A percentile compares a stretch with the other conserved stretches of the same genome.
phyloP scores from a whole-genome alignment of 345 rosid genomes.

The Brassica cretica region DNA sequence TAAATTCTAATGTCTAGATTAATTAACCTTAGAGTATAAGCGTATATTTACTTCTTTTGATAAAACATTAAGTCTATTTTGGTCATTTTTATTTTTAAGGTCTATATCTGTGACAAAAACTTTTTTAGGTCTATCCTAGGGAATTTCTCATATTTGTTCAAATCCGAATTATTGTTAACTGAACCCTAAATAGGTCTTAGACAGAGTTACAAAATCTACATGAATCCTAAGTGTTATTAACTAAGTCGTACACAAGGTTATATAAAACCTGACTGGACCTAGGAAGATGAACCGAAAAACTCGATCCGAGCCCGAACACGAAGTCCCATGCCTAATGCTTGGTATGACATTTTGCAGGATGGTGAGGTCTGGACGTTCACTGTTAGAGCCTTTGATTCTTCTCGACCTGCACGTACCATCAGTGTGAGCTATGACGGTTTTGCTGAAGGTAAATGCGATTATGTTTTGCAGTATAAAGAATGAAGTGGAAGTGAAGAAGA shows the following conservation, averaged over 20 bases:
- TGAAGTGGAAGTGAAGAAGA: not conserved
- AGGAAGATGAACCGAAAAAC: not conserved
- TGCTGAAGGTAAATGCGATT: conserved; percentile 67
- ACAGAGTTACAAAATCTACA: not conserved
- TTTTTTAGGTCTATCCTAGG: too few relatives aligned
- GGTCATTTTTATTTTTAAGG: too few relatives aligned
- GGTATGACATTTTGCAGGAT: conserved; percentile 51
- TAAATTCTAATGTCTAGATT: too few relatives aligned
- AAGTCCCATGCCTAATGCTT: not conserved
- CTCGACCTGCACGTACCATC: conserved; percentile 77
- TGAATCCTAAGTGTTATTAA: not conserved
- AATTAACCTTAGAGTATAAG: too few relatives aligned
- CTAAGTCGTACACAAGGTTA: not conserved
- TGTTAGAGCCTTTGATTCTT: conserved; percentile 80
- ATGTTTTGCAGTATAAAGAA: not conserved
- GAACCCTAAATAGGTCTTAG: not conserved
- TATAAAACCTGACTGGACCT: not conserved
- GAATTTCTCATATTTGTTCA: too few relatives aligned
- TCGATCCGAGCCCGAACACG: not conserved
- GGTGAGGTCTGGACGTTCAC: conserved; percentile 97
- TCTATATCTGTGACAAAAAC: too few relatives aligned
- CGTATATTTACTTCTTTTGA: too few relatives aligned
- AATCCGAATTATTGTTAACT: not conserved
- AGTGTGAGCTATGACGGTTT: conserved; percentile 95
- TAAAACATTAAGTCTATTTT: too few relatives aligned